Evolutionary conservation across 2,329 filamentous ascomycete genomes (phyloP).

Genomic region (Fusarium sp.): DNA sequence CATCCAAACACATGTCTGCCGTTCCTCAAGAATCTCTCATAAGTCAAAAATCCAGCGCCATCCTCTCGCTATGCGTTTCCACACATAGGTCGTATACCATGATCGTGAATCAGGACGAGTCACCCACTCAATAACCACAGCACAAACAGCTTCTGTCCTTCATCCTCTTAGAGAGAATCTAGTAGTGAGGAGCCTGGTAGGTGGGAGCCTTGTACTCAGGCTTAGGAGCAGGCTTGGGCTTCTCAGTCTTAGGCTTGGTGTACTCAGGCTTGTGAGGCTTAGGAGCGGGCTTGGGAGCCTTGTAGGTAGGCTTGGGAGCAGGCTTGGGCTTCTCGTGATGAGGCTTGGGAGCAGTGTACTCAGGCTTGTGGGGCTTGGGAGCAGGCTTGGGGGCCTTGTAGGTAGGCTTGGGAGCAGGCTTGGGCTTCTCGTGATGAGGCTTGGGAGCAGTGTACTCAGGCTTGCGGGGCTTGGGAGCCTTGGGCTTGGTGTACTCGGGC

Average conservation of each 20-base stretch:
- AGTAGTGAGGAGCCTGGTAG: not conserved
- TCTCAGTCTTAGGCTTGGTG: not conserved
- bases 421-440: not conserved
- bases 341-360: not conserved
- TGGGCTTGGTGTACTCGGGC: not conserved
- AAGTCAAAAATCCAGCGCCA: not conserved
- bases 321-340: not conserved
- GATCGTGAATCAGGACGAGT: not conserved
- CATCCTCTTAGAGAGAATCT: not conserved
- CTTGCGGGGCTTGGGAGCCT: not conserved
- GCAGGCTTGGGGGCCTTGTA: not conserved
- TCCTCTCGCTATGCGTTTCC: not conserved
- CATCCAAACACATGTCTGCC: not conserved
- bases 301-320: no score
- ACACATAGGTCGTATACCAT: not conserved
- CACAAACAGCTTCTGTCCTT: not conserved
- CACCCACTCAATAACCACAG: not conserved
- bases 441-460: not conserved
- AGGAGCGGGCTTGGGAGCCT: not conserved
- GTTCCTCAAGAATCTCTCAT: not conserved
- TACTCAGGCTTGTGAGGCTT: not conserved
- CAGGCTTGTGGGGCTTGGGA: not conserved
- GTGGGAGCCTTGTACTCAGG: not conserved
- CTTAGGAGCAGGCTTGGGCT: not conserved
- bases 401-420: no score